Evolutionary conservation across 805 yeast genomes (phyloP).

Genomic region (Tetrapisispora taiwanensis): DNA sequence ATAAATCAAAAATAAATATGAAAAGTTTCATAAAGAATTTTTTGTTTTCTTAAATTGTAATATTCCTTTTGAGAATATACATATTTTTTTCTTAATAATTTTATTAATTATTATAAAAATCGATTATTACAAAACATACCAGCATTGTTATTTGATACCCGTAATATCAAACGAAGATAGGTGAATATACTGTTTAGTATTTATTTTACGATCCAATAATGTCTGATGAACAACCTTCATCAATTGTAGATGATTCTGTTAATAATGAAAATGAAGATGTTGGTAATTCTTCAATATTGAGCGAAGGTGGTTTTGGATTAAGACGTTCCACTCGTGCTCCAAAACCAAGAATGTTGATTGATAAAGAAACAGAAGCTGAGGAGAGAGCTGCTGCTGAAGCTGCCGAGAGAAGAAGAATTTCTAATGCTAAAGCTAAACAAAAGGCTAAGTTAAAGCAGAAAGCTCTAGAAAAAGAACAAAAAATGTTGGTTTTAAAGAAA

Average conservation of each 20-base stretch:
- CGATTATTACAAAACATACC: no score
- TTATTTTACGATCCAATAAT: no score
- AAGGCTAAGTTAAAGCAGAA: slow-evolving; percentile 1
- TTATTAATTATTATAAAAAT: no score
- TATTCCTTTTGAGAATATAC: background rate
- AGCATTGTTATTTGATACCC: no score
- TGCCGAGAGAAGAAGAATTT: background rate
- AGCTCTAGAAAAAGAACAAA: slow-evolving; percentile 1
- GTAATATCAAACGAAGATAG: no score
- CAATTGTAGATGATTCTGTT: background rate
- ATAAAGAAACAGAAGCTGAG: slow-evolving; percentile 1
- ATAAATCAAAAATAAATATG: background rate
- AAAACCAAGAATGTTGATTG: slow-evolving; percentile 5
- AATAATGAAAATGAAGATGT: background rate
- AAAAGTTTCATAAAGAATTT: background rate
- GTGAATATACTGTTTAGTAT: no score
- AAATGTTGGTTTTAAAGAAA: background rate
- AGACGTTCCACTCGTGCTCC: slow-evolving; percentile 23
- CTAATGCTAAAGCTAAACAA: background rate
- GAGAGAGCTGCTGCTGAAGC: background rate
- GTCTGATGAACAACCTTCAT: background rate
- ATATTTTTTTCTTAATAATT: no score
- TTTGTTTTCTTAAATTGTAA: background rate
- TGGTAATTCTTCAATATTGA: background rate
- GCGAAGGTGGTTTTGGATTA: slow-evolving; percentile 4